phyloP scores from a whole-genome alignment of 169 alveolate species.

The Babesia sp. region DNA sequence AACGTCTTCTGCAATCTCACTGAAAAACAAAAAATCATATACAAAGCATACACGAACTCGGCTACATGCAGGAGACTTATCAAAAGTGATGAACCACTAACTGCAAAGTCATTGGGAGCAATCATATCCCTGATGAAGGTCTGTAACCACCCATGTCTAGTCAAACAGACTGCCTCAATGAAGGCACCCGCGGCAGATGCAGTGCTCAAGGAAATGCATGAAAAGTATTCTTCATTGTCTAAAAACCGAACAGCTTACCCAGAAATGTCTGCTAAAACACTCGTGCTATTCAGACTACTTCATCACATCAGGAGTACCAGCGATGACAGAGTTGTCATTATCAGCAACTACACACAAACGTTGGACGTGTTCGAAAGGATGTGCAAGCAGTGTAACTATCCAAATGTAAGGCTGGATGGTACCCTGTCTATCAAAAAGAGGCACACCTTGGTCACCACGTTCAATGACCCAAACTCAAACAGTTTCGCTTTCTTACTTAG shows the following conservation, averaged over 20 bases:
- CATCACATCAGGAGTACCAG: slow-evolving; percentile 74
- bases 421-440: slow-evolving; percentile 83
- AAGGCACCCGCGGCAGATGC: slow-evolving; percentile 20
- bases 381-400: slow-evolving; percentile 82
- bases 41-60: slow-evolving; percentile 70
- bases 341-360: slow-evolving; percentile 89
- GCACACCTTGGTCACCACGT: slow-evolving; percentile 82
- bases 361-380: slow-evolving; percentile 85
- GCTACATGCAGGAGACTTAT: slow-evolving; percentile 47
- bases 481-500: slow-evolving; percentile 90
- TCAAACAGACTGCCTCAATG: slow-evolving; percentile 26
- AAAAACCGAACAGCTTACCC: slow-evolving; percentile 42
- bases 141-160: slow-evolving; percentile 85
- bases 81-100: slow-evolving; percentile 46
- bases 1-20: slow-evolving; percentile 85
- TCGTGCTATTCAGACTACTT: slow-evolving; percentile 69
- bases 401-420: slow-evolving; percentile 89
- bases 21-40: slow-evolving; percentile 80
- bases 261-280: slow-evolving; percentile 64
- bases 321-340: slow-evolving; percentile 87
- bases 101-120: slow-evolving; percentile 75
- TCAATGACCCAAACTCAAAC: slow-evolving; percentile 84
- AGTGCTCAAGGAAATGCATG: slow-evolving; percentile 10
- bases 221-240: neutral
- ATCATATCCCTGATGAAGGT: slow-evolving; percentile 83